Base-by-base conservation (phyloP, 176 grass and related monocot species). In the Aegilops tauschii region DNA sequence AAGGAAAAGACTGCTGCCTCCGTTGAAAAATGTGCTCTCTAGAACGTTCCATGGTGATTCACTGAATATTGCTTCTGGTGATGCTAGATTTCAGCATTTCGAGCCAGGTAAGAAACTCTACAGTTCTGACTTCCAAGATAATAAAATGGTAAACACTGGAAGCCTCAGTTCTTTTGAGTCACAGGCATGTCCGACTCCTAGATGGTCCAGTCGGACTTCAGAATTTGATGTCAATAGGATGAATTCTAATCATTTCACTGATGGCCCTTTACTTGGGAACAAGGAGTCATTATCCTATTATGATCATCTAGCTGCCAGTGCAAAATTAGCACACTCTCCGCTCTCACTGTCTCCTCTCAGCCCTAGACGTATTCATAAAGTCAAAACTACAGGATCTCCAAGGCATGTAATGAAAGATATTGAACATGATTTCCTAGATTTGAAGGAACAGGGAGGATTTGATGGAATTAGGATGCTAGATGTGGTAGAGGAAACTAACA, bases 241-340 rank as follows among this genome's bases (percentile, higher is more conserved):
- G 56, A 85, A 71, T 85, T 91, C 56, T 73, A 88, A 89, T 94
- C 84, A 87, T 80, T 88, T 97, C 45, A 93, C 90, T 61, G 94
- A 99, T 93, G 97, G 94, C 47, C 90, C 94, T 73, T 85, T 98
- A 75, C 77, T 98, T 87, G 97, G 90, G 87, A 89, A 78, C 70
- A 93, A 85, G 82, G 82, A 83, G 27, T 59, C 77, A 18, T 69
- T 75, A 72, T 89, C 77, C 76, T 87, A 65, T 82, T 69, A 77
- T 85, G 88, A 89, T 80, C 87, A 90, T 79, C 40, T 87, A 83
- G 85, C 78, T 70, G 80, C 80, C 65, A 86, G 45, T 85, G 72
- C 92, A 50, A 96, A 97, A 56, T 92, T 93, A 87, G 85, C 73
- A 10, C 88, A 94, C 34, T 89, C 97, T 80, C 92, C 94, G 2